phyloP scores from a whole-genome alignment of 306 rosid genomes.

The Castanopsis chinensis region DNA sequence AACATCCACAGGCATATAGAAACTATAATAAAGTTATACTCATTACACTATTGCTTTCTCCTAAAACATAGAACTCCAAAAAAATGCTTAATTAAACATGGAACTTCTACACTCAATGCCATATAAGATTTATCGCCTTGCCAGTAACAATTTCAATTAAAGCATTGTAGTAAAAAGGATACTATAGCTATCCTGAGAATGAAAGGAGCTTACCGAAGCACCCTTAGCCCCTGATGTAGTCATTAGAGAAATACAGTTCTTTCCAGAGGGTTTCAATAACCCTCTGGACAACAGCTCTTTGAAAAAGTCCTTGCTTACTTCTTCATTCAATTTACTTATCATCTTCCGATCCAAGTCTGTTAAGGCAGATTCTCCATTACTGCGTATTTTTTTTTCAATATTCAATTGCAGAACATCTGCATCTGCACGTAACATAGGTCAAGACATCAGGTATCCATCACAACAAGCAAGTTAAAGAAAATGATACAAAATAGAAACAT shows the following conservation, averaged over 20 bases:
- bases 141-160: neutral
- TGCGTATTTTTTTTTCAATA: slow-evolving; percentile 69
- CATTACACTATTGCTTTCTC: neutral
- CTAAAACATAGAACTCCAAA: neutral
- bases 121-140: neutral
- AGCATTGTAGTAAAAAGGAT: neutral
- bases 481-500: neutral
- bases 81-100: neutral
- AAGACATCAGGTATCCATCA: neutral
- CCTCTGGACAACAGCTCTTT: slow-evolving; percentile 76
- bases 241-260: slow-evolving; percentile 94
- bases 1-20: neutral
- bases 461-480: neutral
- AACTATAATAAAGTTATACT: neutral
- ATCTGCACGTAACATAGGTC: slow-evolving; percentile 49
- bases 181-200: neutral
- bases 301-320: slow-evolving; percentile 66
- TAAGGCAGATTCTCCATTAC: slow-evolving; percentile 82
- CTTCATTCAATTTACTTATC: slow-evolving; percentile 71
- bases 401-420: slow-evolving; percentile 54
- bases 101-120: neutral
- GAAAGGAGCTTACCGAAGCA: slow-evolving; percentile 60
- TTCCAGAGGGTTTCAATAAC: slow-evolving; percentile 68
- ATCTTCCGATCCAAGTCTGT: slow-evolving; percentile 85
- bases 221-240: slow-evolving; percentile 99